A percentile compares a stretch with the other conserved stretches of the same genome.
phyloP scores from a whole-genome alignment of 2,329 filamentous ascomycete species.

The Pseudogymnoascus sp. region DNA sequence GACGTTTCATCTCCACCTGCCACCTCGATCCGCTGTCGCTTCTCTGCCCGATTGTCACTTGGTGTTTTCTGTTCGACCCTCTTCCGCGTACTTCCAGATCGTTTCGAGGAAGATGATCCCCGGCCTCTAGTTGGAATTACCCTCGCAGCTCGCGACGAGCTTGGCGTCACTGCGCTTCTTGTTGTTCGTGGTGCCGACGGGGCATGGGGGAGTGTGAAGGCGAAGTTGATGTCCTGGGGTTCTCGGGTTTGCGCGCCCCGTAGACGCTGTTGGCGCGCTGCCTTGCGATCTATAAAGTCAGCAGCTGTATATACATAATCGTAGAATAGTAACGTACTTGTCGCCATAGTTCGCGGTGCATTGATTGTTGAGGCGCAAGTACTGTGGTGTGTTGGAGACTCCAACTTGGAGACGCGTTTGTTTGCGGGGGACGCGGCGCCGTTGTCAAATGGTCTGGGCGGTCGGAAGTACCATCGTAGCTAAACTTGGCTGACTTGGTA shows the following conservation, averaged over 20 bases:
- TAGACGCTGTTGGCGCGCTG: constrained; percentile 56
- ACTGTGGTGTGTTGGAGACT: not conserved
- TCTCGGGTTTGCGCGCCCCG: constrained; percentile 45
- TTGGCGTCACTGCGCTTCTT: not conserved
- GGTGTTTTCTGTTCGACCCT: constrained; percentile 3
- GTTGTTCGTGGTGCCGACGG: constrained; percentile 13
- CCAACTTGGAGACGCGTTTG: not conserved
- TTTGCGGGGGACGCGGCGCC: not conserved
- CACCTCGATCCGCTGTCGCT: constrained; percentile 20
- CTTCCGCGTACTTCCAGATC: constrained; percentile 2
- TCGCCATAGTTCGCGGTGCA: constrained; percentile 1
- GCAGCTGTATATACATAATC: not conserved
- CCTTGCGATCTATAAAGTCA: constrained; percentile 40
- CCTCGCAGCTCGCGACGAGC: constrained; percentile 17
- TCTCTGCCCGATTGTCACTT: constrained; percentile 10
- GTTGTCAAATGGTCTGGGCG: not conserved
- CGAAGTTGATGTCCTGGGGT: constrained; percentile 53
- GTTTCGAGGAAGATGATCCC: constrained; percentile 16
- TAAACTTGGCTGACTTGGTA: not conserved
- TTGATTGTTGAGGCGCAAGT: not conserved
- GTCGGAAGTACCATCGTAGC: not conserved
- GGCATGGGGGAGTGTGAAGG: constrained; percentile 40
- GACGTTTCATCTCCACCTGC: constrained; percentile 14
- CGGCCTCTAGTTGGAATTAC: constrained; percentile 19
- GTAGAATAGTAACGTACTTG: not conserved